Base-by-base conservation (phyloP, 495 filamentous ascomycete genomes). In the Aspergillus taichungensis region DNA sequence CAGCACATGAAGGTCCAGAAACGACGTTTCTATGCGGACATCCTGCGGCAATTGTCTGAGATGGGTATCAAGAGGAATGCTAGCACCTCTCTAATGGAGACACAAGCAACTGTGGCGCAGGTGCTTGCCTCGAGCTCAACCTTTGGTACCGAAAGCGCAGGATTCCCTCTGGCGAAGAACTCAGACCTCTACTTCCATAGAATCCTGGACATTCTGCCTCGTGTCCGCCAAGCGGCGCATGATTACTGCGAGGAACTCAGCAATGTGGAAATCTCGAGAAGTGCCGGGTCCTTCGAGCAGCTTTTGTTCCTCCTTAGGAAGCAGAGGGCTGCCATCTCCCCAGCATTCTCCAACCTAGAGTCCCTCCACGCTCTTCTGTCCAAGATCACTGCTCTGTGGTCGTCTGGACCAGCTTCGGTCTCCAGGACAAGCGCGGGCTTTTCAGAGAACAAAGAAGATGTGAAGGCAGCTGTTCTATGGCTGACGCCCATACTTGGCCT, bases 61-160 rank as follows among this genome's bases (percentile, higher is more conserved):
- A 95, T 97, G 88, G 94, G 94, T 13, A 77, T 97, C 45, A 83
- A 83, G 52, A 78, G 80, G 10, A 95, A 88, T 57, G 69, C 91
- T 13, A 77, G 83, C 47, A 76, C 71, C 28, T 78, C 80, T 49
- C 59, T 79, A 36, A 72, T 96, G 7, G 73, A 74, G 30, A 77
- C 78, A 34, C 94, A 99, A 63, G 70, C 73, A 30, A 80, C 84
- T 5, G 67, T 85, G 9, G 70, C 83, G 9, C 71, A 76, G 13
- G 72, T 96, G 0, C 72, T 97, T 49, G 71, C 81, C 40, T 71
- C 62, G 4, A 66, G 63, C 48, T 55, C 68, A 12, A 49, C 62
- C 30, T 54, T 79, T 5, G 51, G 58, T 34, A 8, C 49, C 29
- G 44, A 48, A 11, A 50, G 45, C 42, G 47, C 48, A 8, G 44